phyloP scores from a whole-genome alignment of 2,329 filamentous ascomycete species.

The Hypomyces rosellus region DNA sequence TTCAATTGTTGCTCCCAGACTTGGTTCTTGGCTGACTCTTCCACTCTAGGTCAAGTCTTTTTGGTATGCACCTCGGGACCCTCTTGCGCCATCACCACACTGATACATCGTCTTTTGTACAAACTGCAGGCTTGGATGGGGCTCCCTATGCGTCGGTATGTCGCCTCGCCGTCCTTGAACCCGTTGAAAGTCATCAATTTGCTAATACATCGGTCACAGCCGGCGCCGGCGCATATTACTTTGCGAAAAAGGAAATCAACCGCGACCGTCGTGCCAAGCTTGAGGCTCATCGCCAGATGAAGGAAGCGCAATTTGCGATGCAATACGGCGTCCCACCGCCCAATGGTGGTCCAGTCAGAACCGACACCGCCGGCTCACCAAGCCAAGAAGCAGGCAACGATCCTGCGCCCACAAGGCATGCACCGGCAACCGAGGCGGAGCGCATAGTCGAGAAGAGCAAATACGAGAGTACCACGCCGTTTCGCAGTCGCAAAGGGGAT shows the following conservation, averaged over 20 bases:
- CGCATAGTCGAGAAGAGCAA: slow-evolving; percentile 73
- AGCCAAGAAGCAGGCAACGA: slow-evolving; percentile 69
- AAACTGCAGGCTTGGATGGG: slow-evolving; percentile 75
- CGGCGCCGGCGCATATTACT: slow-evolving; percentile 88
- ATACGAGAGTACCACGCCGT: slow-evolving; percentile 76
- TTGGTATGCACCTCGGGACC: slow-evolving; percentile 42
- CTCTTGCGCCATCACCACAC: background rate
- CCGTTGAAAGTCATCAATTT: background rate
- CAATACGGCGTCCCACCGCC: slow-evolving; percentile 38
- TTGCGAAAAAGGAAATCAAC: slow-evolving; percentile 92
- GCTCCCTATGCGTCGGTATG: slow-evolving; percentile 75
- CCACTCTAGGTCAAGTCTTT: slow-evolving; percentile 53
- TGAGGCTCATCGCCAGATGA: slow-evolving; percentile 60
- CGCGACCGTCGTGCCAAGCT: slow-evolving; percentile 72
- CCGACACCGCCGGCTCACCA: slow-evolving; percentile 54
- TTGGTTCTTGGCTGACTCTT: no score
- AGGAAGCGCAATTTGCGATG: slow-evolving; percentile 49
- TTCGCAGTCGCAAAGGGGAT: slow-evolving; percentile 75
- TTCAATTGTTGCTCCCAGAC: background rate
- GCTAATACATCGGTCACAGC: slow-evolving; percentile 43
- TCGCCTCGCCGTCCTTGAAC: background rate
- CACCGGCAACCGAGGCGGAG: slow-evolving; percentile 63
- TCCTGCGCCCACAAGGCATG: slow-evolving; percentile 80
- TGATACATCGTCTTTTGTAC: background rate
- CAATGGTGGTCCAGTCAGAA: slow-evolving; percentile 48